Base-by-base conservation (phyloP, 495 filamentous ascomycete species). In the Neurospora pannonica region DNA sequence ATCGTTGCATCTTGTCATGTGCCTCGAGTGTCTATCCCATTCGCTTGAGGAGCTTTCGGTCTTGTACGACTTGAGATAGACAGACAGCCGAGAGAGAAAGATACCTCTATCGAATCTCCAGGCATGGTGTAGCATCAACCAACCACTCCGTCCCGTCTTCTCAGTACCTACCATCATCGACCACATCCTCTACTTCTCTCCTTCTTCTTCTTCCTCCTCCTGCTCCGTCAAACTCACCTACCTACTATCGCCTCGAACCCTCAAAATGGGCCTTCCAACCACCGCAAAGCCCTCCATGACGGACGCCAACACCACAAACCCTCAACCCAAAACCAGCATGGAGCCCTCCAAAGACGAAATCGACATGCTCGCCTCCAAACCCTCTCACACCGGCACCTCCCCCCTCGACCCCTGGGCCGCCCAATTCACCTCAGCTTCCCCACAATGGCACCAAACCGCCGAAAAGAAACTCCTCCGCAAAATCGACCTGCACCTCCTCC, bases 401-500 rank as follows among this genome's bases (percentile, higher is more conserved):
- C 4, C 15, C 17, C 6, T 9, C 11, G 13, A 67, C 28, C 54
- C 54, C 1, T 67, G 54, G 54, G 15, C 54, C 0, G 0, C 15
- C 54, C 28, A 67, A 2, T 67, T 67, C 7, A 0, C 54, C 15
- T 67, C 28, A 0, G 28, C 54, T 0, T 1, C 39, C 17, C 28
- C n/a, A 70, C 0, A 77, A 46, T 81, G 78, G 80, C 78, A 79
- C 62, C 70, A 70, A 11, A 37, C 40, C 17, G 74, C 76, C 54
- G 74, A 76, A 13, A 79, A 77, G 70, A 75, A 70, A 46, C 72
- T 85, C 38, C 72, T 83, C 71, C 76, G 81, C 70, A 85, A 84
- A 75, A 78, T 84, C n/a, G 83, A 85, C 72, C 19, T 78, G n/a
- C 83, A 79, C 70, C 77, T 85, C 10, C 78, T 85, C 38, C 83